Conservation (phyloP, 2,329 filamentous ascomycete species). For the Colletotrichum sp. region DNA sequence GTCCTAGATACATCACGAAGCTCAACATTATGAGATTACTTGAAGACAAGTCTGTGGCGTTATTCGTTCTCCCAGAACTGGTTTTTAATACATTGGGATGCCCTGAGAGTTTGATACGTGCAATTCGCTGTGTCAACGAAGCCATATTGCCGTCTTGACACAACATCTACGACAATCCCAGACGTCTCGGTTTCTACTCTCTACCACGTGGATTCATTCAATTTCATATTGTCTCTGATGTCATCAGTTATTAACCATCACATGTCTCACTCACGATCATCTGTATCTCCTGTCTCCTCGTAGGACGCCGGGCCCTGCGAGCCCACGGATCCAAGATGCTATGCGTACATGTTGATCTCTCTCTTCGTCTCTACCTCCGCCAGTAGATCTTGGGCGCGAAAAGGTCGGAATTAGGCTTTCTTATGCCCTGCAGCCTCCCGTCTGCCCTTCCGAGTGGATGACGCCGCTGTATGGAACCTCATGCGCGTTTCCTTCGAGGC, state of each 20-base stretch:
- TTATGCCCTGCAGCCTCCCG: not conserved
- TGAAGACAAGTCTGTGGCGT: not conserved
- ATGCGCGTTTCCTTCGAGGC: not conserved
- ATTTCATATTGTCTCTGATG: not conserved
- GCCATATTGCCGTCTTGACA: not conserved
- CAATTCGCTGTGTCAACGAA: not conserved
- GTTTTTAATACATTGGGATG: not conserved
- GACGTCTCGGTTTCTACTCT: not conserved
- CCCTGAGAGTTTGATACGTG: accelerated
- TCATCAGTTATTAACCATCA: not conserved
- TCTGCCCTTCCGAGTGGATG: not conserved
- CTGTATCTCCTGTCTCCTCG: not conserved
- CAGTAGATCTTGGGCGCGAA: not conserved
- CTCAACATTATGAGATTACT: accelerated
- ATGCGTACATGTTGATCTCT: not conserved
- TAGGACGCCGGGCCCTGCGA: not conserved
- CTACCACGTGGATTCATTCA: not conserved
- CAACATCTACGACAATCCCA: not conserved
- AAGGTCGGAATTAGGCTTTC: not conserved
- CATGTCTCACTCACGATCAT: not conserved
- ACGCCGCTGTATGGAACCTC: not conserved
- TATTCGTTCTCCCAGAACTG: not conserved
- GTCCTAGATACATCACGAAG: not conserved
- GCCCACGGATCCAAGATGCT: not conserved
- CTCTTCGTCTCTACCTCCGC: not conserved